Evolutionary conservation across 2,329 filamentous ascomycete genomes (phyloP).

Genomic region (Geosmithia morbida): DNA sequence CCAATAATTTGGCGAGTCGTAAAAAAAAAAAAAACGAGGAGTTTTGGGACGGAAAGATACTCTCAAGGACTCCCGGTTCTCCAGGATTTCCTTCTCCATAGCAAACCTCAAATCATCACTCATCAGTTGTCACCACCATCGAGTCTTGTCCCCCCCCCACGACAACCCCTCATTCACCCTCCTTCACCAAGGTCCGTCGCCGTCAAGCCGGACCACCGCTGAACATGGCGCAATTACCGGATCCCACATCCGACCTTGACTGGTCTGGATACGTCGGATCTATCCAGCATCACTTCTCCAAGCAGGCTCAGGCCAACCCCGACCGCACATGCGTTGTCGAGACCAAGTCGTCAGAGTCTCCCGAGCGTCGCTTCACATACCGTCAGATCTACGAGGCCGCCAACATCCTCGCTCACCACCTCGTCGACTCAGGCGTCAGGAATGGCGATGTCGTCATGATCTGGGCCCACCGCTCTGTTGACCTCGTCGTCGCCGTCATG

Average conservation of each 20-base stretch:
- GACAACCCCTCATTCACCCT: neutral
- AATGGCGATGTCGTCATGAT: slow-evolving; percentile 89
- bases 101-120: neutral
- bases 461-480: slow-evolving; percentile 69
- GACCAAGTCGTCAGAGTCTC: slow-evolving; percentile 27
- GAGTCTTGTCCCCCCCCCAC: neutral
- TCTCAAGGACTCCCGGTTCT: neutral
- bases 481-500: slow-evolving; percentile 58
- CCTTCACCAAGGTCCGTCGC: neutral
- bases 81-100: neutral
- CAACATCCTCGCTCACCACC: slow-evolving; percentile 66
- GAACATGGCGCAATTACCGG: slow-evolving; percentile 28
- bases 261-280: slow-evolving; percentile 51
- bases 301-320: slow-evolving; percentile 54
- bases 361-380: slow-evolving; percentile 60
- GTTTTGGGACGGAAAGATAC: neutral
- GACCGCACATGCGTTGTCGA: slow-evolving; percentile 38
- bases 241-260: slow-evolving; percentile 52
- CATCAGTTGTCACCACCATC: too few relatives aligned
- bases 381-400: slow-evolving; percentile 74
- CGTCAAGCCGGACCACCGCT: neutral
- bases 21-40: neutral
- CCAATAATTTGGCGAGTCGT: neutral
- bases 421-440: slow-evolving; percentile 57
- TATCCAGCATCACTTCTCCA: slow-evolving; percentile 56